A percentile compares a stretch with the other conserved stretches of the same genome.
Evolutionary conservation across 1,284 basidiomycete species (phyloP).

Genomic region (Mycosarcoma mackinlayi): DNA sequence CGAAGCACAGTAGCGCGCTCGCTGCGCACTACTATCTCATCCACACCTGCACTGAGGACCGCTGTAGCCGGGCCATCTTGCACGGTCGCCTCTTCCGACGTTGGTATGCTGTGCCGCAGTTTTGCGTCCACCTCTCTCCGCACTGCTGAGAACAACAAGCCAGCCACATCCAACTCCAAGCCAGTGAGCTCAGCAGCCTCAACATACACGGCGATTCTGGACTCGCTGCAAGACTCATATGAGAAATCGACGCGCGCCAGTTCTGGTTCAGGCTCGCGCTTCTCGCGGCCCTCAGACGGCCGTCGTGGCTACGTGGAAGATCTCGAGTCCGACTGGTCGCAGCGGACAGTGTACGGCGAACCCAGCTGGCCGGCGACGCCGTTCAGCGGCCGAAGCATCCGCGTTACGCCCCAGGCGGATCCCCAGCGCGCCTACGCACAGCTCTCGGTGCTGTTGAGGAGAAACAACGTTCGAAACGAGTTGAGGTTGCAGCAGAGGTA

Average conservation of each 20-base stretch:
- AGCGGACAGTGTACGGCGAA: constrained; percentile 36
- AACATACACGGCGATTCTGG: constrained; percentile 39
- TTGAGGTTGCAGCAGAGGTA: constrained; percentile 61
- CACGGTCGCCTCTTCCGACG: constrained; percentile 7
- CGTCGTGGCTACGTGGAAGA: constrained; percentile 36
- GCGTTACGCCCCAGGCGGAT: constrained; percentile 31
- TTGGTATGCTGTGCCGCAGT: constrained; percentile 32
- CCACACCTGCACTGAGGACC: constrained; percentile 3
- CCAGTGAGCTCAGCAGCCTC: constrained; percentile 16
- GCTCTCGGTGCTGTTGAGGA: constrained; percentile 37
- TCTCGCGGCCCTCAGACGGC: constrained; percentile 28
- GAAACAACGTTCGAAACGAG: constrained; percentile 63
- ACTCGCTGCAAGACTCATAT: constrained; percentile 30
- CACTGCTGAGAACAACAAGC: constrained; percentile 9
- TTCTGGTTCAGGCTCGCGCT: constrained; percentile 8
- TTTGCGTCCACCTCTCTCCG: constrained; percentile 38
- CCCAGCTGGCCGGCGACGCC: constrained; percentile 42
- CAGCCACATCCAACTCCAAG: constrained; percentile 6
- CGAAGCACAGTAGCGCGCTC: constrained; percentile 21
- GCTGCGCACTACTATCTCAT: constrained; percentile 13
- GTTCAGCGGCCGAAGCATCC: constrained; percentile 37
- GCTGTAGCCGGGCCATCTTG: constrained; percentile 11
- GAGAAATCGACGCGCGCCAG: constrained; percentile 25
- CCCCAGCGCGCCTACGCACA: constrained; percentile 38
- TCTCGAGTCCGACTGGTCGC: constrained; percentile 42